Conservation (phyloP, 805 yeast genomes). For the Starmerella bombi region DNA sequence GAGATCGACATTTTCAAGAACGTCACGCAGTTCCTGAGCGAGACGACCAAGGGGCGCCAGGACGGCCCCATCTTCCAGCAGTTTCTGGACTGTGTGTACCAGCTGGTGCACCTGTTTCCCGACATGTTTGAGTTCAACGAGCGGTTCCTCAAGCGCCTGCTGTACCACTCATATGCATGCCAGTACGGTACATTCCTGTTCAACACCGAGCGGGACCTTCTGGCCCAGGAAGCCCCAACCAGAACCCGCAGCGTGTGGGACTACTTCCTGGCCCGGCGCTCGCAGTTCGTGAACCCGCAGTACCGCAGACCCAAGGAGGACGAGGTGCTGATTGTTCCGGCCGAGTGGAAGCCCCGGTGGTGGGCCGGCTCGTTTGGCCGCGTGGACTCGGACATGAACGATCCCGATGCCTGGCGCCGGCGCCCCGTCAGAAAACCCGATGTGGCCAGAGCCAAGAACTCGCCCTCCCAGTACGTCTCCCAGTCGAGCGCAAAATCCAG, state of each 20-base stretch:
- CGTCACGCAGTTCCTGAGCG: constrained; percentile 31
- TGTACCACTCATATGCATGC: constrained; percentile 83
- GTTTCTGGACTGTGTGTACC: constrained; percentile 80
- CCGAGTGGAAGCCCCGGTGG: constrained; percentile 38
- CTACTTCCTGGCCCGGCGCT: constrained; percentile 63
- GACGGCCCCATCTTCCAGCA: constrained; percentile 93
- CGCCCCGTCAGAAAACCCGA: constrained; percentile 6
- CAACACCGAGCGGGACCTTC: constrained; percentile 56
- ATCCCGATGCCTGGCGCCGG: constrained; percentile 22
- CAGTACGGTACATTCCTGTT: constrained; percentile 86
- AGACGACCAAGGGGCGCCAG: constrained; percentile 26
- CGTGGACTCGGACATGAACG: constrained; percentile 52
- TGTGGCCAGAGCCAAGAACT: too few species aligned
- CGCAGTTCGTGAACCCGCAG: constrained; percentile 49
- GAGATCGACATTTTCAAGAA: constrained; percentile 35
- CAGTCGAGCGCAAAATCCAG: too few species aligned
- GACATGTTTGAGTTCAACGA: constrained; percentile 73
- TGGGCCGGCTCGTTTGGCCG: constrained; percentile 82
- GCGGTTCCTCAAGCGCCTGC: constrained; percentile 65
- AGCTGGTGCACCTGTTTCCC: constrained; percentile 59
- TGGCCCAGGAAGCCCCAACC: constrained; percentile 30
- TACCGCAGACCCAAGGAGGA: constrained; percentile 25
- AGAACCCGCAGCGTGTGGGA: constrained; percentile 83
- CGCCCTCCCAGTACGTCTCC: too few species aligned
- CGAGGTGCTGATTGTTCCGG: constrained; percentile 17